Percentiles rank a stretch among this genome's conserved stretches.
phyloP scores from a whole-genome alignment of 139 green algal species.

The Chlorella ohadii region DNA sequence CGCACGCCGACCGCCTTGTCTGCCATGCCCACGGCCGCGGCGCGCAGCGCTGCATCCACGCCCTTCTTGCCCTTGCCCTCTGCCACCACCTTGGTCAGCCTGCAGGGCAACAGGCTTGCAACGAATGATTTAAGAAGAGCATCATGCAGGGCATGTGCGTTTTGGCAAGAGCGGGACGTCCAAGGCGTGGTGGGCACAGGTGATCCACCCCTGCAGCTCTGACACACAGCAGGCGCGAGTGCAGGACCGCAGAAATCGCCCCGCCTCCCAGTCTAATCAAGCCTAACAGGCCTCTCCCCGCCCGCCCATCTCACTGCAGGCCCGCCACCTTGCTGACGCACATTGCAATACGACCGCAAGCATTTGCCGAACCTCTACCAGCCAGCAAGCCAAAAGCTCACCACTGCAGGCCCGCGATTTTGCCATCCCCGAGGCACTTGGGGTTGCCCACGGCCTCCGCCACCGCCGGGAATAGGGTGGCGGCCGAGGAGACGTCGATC shows the following conservation, averaged over 20 bases:
- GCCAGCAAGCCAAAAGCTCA: too few species aligned
- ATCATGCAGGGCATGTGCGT: too few species aligned
- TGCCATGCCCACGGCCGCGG: conserved; percentile 44
- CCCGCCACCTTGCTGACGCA: too few species aligned
- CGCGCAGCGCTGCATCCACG: conserved; percentile 42
- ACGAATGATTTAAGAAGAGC: not conserved
- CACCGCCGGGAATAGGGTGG: conserved; percentile 66
- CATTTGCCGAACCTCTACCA: too few species aligned
- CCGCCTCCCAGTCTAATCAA: too few species aligned
- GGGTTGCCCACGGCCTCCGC: conserved; percentile 61
- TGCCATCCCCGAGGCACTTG: conserved; percentile 80
- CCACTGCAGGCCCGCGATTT: conserved; percentile 68
- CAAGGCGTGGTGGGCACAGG: too few species aligned
- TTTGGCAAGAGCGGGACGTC: too few species aligned
- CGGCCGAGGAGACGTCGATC: conserved; percentile 49
- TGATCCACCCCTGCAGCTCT: too few species aligned
- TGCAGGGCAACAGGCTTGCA: not conserved
- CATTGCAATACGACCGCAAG: too few species aligned
- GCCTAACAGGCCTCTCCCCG: too few species aligned
- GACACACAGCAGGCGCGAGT: not conserved
- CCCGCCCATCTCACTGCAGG: too few species aligned
- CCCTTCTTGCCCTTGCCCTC: conserved; percentile 34
- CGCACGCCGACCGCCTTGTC: conserved; percentile 85
- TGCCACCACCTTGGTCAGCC: conserved; percentile 42
- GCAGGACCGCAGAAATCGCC: too few species aligned